These are phyloP conservation scores for Cyclotella cryptica DNA, from an alignment of 108 stramenopile genomes.

Conservation along the genomic window DNA sequence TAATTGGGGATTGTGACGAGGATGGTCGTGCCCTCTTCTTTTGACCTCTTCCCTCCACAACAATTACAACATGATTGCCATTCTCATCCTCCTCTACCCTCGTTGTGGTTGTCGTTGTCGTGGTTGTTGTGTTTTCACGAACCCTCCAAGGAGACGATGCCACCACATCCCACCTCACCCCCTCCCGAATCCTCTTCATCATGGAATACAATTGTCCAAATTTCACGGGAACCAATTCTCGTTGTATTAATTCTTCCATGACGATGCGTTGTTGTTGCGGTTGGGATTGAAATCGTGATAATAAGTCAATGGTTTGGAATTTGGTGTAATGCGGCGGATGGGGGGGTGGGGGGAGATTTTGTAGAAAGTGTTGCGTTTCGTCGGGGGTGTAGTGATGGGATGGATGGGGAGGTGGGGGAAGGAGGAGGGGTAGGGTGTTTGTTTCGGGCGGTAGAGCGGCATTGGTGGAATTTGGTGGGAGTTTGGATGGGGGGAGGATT, in stretches of 20 bases:
- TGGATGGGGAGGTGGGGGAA: neutral
- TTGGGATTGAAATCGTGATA: neutral
- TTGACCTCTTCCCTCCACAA: no score
- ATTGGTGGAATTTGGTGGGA: no score
- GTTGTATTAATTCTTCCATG: neutral
- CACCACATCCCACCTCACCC: neutral
- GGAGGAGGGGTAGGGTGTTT: neutral
- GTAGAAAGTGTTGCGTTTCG: neutral
- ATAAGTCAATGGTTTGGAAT: neutral
- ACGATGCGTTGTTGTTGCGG: neutral
- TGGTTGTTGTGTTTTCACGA: no score
- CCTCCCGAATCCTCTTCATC: neutral
- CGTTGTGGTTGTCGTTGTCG: no score
- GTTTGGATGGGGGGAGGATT: no score
- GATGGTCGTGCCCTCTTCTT: no score
- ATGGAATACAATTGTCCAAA: neutral
- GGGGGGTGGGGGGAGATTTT: neutral
- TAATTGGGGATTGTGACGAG: no score
- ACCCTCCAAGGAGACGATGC: neutral
- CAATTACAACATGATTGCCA: neutral
- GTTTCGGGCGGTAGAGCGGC: no score
- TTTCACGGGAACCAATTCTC: neutral
- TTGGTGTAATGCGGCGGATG: slow-evolving; percentile 3
- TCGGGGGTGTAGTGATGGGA: neutral
- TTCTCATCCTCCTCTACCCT: neutral